These are phyloP conservation scores for Reutealis trisperma DNA, from an alignment of 345 rosid species.

Conservation along the genomic window DNA sequence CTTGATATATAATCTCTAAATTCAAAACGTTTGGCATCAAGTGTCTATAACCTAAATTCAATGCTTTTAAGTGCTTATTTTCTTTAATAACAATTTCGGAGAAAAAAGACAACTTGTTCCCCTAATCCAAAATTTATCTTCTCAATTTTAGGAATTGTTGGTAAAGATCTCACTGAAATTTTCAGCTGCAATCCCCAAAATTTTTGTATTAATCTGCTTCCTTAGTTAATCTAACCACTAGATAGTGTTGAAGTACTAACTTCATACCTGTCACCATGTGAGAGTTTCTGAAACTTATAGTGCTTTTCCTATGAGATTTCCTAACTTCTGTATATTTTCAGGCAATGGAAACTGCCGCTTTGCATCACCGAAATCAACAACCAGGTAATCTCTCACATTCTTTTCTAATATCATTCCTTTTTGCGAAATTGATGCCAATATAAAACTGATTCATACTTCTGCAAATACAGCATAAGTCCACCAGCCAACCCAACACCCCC, in stretches of 20 bases:
- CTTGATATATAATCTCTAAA: neutral
- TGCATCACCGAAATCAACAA: conserved; percentile 42
- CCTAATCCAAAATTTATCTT: neutral
- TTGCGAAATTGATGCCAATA: neutral
- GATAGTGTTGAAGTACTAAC: neutral
- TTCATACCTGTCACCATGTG: neutral
- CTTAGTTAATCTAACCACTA: too few relatives aligned
- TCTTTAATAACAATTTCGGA: neutral
- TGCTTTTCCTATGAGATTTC: neutral
- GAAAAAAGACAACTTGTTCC: neutral
- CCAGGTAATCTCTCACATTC: conserved; percentile 38
- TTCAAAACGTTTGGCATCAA: neutral
- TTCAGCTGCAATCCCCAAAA: neutral
- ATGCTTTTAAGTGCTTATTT: neutral
- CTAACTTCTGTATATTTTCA: conserved; percentile 30
- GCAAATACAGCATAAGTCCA: conserved; percentile 60
- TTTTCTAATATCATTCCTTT: neutral
- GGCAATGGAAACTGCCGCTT: conserved; percentile 85
- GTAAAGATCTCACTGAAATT: neutral
- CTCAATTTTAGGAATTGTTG: neutral
- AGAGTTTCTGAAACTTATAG: neutral
- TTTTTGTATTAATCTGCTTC: neutral
- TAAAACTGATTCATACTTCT: neutral
- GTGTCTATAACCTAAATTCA: neutral
- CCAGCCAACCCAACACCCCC: conserved; percentile 37